Percentiles rank a stretch among this genome's conserved stretches.
Conservation (phyloP, 2,329 filamentous ascomycete genomes). For the Teratosphaeria gauchensis region DNA sequence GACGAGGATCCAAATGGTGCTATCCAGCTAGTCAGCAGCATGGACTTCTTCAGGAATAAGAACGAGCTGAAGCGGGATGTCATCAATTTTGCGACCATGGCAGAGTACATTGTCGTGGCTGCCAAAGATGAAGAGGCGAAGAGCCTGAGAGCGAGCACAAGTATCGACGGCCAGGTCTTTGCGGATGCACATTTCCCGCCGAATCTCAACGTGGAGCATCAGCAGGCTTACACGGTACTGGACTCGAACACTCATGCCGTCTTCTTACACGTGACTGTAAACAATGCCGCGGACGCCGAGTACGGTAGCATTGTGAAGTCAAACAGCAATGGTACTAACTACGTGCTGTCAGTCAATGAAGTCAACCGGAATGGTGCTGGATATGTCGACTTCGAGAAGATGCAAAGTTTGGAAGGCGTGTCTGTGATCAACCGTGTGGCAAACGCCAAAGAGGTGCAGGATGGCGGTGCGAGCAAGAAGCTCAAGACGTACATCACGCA, state of each 20-base stretch:
- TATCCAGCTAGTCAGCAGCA: slow-evolving; percentile 63
- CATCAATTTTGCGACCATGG: slow-evolving; percentile 84
- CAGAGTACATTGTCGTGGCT: slow-evolving; percentile 89
- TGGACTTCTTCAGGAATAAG: slow-evolving; percentile 66
- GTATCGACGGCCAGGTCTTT: slow-evolving; percentile 73
- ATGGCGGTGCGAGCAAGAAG: slow-evolving; percentile 59
- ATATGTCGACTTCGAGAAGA: slow-evolving; percentile 94
- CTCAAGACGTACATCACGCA: slow-evolving; percentile 89
- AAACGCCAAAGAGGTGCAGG: slow-evolving; percentile 57
- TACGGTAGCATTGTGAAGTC: slow-evolving; percentile 92
- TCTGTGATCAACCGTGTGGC: slow-evolving; percentile 75
- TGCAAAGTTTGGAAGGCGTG: slow-evolving; percentile 84
- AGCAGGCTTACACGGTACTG: slow-evolving; percentile 81
- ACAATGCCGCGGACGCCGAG: slow-evolving; percentile 52
- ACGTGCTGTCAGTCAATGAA: slow-evolving; percentile 68
- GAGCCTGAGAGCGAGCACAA: slow-evolving; percentile 67
- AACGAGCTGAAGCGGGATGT: slow-evolving; percentile 59
- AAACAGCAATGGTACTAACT: slow-evolving; percentile 95
- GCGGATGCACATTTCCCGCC: slow-evolving; percentile 76
- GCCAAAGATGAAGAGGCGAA: slow-evolving; percentile 56
- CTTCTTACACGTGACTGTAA: slow-evolving; percentile 84
- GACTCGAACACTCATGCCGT: slow-evolving; percentile 92
- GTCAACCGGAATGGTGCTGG: slow-evolving; percentile 71
- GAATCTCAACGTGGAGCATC: slow-evolving; percentile 69
- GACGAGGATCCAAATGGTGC: slow-evolving; percentile 54